These are phyloP conservation scores for Avena eriantha DNA, from an alignment of 176 grass and related monocot genomes.

Conservation along the genomic window DNA sequence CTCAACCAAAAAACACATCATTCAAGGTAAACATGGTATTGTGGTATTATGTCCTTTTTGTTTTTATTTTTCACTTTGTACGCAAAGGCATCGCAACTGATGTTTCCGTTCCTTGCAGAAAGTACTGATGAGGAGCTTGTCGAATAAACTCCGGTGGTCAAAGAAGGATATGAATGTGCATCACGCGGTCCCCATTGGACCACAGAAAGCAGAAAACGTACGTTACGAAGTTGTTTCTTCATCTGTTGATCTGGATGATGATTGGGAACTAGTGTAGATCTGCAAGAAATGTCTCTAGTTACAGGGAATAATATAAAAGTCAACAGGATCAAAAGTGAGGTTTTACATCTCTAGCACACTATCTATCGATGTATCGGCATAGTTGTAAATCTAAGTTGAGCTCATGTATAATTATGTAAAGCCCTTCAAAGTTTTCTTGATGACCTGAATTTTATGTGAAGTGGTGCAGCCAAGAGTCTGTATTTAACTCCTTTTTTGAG, in stretches of 20 bases:
- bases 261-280: slow-evolving; percentile 54
- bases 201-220: slow-evolving; percentile 12
- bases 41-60: not conserved
- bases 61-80: not conserved
- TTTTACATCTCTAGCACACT: not conserved
- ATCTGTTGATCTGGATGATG: slow-evolving; percentile 32
- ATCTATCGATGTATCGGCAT: slow-evolving; percentile 29
- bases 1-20: slow-evolving; percentile 39
- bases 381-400: slow-evolving; percentile 47
- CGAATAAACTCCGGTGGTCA: slow-evolving; percentile 42
- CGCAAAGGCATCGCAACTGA: slow-evolving; percentile 6
- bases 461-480: not conserved
- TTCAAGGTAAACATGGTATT: slow-evolving; percentile 51
- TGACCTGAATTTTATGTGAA: not conserved
- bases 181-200: not conserved
- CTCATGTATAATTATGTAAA: slow-evolving; percentile 5
- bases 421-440: not conserved
- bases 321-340: not conserved
- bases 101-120: slow-evolving; percentile 40
- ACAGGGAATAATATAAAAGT: not conserved
- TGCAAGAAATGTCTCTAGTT: not conserved
- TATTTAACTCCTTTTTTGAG: no score
- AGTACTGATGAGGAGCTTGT: slow-evolving; percentile 40
- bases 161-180: slow-evolving; percentile 26
- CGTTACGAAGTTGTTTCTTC: slow-evolving; percentile 20